Conservation (phyloP, 2,329 filamentous ascomycete species). For the Venturiaceae sp. region DNA sequence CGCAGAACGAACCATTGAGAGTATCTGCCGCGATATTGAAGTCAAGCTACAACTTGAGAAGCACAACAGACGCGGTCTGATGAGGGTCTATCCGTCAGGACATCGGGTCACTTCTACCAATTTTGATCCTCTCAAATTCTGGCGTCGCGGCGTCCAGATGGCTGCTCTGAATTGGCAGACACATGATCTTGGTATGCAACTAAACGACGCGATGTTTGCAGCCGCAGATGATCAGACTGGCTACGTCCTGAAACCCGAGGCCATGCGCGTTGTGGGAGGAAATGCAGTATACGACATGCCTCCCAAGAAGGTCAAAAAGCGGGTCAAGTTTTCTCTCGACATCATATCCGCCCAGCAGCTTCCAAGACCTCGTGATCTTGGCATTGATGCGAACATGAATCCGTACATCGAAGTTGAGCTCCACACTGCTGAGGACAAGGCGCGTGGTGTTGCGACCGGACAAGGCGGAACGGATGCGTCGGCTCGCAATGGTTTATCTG, state of each 20-base stretch:
- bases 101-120: slow-evolving; percentile 80
- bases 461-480: slow-evolving; percentile 58
- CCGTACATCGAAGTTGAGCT: slow-evolving; percentile 94
- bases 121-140: slow-evolving; percentile 88
- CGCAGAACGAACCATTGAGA: slow-evolving; percentile 79
- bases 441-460: slow-evolving; percentile 59
- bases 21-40: slow-evolving; percentile 64
- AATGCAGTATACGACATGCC: slow-evolving; percentile 40
- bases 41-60: slow-evolving; percentile 71
- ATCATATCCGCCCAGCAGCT: slow-evolving; percentile 92
- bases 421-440: slow-evolving; percentile 87
- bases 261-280: slow-evolving; percentile 48
- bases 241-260: slow-evolving; percentile 86
- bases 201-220: slow-evolving; percentile 97
- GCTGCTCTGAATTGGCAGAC: slow-evolving; percentile 97
- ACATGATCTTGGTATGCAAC: slow-evolving; percentile 87
- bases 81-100: slow-evolving; percentile 86
- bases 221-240: slow-evolving; percentile 77
- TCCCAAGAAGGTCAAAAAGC: slow-evolving; percentile 64
- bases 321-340: slow-evolving; percentile 76
- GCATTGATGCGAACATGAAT: slow-evolving; percentile 68
- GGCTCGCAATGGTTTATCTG: slow-evolving; percentile 53
- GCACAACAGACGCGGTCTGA: slow-evolving; percentile 86
- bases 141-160: slow-evolving; percentile 96
- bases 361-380: slow-evolving; percentile 67